Conservation (phyloP, 805 yeast species). For the Starmerella bombi region DNA sequence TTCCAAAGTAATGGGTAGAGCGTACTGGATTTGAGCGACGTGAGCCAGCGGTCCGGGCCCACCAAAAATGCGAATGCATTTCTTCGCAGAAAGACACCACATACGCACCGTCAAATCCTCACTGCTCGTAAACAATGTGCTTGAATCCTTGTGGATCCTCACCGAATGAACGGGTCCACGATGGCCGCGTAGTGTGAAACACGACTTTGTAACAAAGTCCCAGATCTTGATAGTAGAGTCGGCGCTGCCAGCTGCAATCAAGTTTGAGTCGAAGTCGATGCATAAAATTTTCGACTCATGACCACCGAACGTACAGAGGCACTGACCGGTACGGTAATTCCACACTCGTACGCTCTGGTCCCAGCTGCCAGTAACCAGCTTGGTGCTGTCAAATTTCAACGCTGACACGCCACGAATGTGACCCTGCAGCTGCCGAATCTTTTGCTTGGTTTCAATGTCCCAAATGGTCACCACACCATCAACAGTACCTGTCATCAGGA, state of each 20-base stretch:
- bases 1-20: constrained; percentile 67
- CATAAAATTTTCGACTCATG: constrained; percentile 76
- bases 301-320: constrained; percentile 86
- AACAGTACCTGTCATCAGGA: constrained; percentile 81
- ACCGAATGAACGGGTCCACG: constrained; percentile 86
- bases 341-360: constrained; percentile 89
- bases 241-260: constrained; percentile 86
- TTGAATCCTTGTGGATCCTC: constrained; percentile 65
- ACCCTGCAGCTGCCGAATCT: constrained; percentile 68
- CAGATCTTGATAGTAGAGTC: constrained; percentile 87
- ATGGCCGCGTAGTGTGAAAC: constrained; percentile 88
- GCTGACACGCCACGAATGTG: constrained; percentile 81
- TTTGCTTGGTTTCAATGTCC: constrained; percentile 70
- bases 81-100: constrained; percentile 83
- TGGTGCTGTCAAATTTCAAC: constrained; percentile 73
- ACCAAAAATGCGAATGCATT: constrained; percentile 60
- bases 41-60: constrained; percentile 57
- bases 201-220: constrained; percentile 89
- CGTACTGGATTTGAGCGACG: constrained; percentile 87
- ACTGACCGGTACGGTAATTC: constrained; percentile 90
- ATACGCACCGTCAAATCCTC: constrained; percentile 86
- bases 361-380: constrained; percentile 81
- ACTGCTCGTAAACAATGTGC: constrained; percentile 70
- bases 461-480: constrained; percentile 87
- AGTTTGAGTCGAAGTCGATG: constrained; percentile 67